phyloP scores from a whole-genome alignment of 2,329 filamentous ascomycete genomes.

The Ophiostoma australiae region DNA sequence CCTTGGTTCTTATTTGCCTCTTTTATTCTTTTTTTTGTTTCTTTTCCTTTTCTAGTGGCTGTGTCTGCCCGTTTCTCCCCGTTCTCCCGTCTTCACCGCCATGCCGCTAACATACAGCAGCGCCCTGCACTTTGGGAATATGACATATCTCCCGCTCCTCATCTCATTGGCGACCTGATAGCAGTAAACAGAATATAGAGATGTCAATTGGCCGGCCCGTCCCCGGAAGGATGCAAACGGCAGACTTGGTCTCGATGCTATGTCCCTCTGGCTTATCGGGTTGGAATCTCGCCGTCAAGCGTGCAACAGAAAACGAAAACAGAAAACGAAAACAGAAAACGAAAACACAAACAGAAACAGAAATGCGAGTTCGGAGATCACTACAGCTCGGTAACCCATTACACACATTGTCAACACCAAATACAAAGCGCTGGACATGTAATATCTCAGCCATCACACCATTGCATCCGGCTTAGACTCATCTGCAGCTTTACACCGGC shows the following conservation, averaged over 20 bases:
- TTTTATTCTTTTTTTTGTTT: background rate
- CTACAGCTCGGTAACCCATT: background rate
- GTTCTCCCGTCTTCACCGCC: background rate
- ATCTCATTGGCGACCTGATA: background rate
- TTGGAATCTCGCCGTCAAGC: background rate
- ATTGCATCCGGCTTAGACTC: background rate
- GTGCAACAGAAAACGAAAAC: background rate
- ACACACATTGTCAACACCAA: background rate
- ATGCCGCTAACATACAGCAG: background rate
- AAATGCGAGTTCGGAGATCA: background rate
- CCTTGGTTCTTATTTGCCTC: too few relatives aligned
- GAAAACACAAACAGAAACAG: too few relatives aligned
- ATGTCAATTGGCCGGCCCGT: background rate
- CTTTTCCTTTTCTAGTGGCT: background rate
- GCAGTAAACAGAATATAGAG: background rate
- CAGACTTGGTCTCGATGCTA: background rate
- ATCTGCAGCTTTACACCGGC: background rate
- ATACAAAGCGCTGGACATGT: background rate
- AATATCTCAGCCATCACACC: background rate
- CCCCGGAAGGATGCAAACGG: background rate
- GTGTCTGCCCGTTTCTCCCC: slow-evolving; percentile 1
- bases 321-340: too few relatives aligned
- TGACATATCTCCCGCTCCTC: background rate
- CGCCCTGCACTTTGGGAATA: background rate
- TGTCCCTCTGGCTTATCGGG: background rate